A percentile compares a stretch with the other conserved stretches of the same genome.
phyloP scores from a whole-genome alignment of 139 green algal species.

The Closterium sp. region DNA sequence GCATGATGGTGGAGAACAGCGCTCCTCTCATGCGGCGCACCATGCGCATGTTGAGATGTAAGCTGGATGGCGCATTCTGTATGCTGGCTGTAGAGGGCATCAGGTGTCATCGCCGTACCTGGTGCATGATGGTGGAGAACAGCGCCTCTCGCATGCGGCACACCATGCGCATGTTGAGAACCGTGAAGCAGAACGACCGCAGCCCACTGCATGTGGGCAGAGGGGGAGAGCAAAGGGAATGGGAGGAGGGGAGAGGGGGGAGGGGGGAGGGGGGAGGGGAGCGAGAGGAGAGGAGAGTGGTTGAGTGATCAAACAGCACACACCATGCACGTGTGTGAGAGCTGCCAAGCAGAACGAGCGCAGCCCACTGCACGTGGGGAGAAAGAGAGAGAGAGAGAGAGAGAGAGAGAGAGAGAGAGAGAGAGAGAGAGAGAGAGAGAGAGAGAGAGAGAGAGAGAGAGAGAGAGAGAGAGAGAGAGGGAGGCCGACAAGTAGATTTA shows the following conservation, averaged over 20 bases:
- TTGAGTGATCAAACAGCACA: too few species aligned
- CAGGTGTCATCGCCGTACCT: too few species aligned
- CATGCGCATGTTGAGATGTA: too few species aligned
- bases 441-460: too few species aligned
- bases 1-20: too few species aligned
- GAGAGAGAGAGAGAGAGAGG: too few species aligned
- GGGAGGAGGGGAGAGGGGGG: not conserved
- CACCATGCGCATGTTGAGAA: conserved; percentile 3
- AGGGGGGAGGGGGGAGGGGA: not conserved
- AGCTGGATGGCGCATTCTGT: too few species aligned
- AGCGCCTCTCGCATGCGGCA: conserved; percentile 27
- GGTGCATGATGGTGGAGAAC: conserved; percentile 14
- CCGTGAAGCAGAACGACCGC: not conserved
- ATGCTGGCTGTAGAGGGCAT: too few species aligned
- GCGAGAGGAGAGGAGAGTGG: too few species aligned
- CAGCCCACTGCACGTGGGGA: not conserved
- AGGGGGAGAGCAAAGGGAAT: not conserved
- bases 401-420: not conserved
- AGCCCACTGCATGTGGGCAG: not conserved
- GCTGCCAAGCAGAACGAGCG: not conserved
- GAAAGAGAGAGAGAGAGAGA: too few species aligned
- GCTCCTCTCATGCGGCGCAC: too few species aligned
- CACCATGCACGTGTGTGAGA: not conserved
- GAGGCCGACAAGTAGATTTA: too few species aligned
- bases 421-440: not conserved